Base-by-base conservation (phyloP, 2,329 filamentous ascomycete genomes). In the Cladosporium phlei region DNA sequence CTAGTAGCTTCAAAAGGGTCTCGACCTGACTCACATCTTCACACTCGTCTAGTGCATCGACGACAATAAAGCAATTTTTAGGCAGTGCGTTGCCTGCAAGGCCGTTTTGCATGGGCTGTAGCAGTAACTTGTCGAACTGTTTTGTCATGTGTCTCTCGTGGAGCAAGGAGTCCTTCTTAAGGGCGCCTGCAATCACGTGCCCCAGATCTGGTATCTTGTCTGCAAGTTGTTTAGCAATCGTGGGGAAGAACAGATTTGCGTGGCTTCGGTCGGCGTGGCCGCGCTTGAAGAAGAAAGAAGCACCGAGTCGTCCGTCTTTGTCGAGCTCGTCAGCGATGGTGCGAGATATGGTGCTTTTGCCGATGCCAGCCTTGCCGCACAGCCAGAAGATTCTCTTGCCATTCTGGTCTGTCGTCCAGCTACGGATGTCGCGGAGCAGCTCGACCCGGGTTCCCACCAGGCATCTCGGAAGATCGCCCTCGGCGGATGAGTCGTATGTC, bases 41-140 rank as follows among this genome's bases (percentile, higher is more conserved):
- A 42, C 62, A 65, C 40, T 65, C 61, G 46, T 65, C 61, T 8
- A 66, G 55, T 2, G 63, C 62, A 52, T 66, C 56, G 24, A 60
- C 52, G 10, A 60, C 52, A 30, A 60, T n/a, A n/a, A n/a, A n/a
- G n/a, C n/a, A n/a, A n/a, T n/a, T n/a, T n/a, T n/a, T n/a, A n/a
- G n/a, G n/a, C 28, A 25, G 24, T 48, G 11, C 58, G 33, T 12
- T 51, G 37, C 35, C 16, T 28, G 17, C 8, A 5, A 17, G n/a
- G 14, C 46, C 11, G 3, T 40, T 42, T 21, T n/a, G 12, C n/a
- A 54, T 20, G 14, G 53, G 53, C 11, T 43, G n/a, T 20, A 48
- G 19, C 5, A 54, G 17, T 2, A 54, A 46, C 29, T 47, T 43
- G 5, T 52, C 35, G 24, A 53, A 55, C 27, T 54, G 49, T 9